Base-by-base conservation (phyloP, 179 eudicot species). In the Vitellaria paradoxa region DNA sequence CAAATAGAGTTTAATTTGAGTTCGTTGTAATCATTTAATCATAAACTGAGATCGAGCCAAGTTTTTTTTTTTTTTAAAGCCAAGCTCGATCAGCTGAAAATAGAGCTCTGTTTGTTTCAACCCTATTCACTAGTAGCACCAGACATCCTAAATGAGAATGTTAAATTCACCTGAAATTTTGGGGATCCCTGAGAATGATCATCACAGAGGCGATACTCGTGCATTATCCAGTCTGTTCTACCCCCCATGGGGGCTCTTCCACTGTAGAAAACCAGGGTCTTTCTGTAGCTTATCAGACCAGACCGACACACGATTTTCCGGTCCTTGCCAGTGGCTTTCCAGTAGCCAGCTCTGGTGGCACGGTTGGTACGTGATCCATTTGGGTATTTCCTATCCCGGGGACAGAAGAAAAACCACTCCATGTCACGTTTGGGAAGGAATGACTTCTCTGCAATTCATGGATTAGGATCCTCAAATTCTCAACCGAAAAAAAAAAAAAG, bases 261-360 rank as follows among this genome's bases (percentile, higher is more conserved):
- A 55, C 89, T 78, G 73, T 93, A 89, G 85, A 93, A 93, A 52
- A 93, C 98, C 73, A 93, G 90, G 75, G 98, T 93, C 83, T 93
- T 93, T 20, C 98, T 85, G 72, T 80, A 90, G 10, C 97, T 96
- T 15, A 80, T 83, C 64, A 77, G 84, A 79, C 85, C 77, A 74
- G 91, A 81, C 40, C 84, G 89, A 65, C 94, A 90, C 0, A 81
- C 84, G 24, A 93, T 88, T 67, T 89, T 93, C 73, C 93, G 77
- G 87, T 93, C 98, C 81, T 93, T 93, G 2, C 98, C 98, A 23
- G 98, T 93, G 78, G 98, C 98, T 86, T 93, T 93, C 98, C 98
- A 93, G 83, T 93, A 93, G 61, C 98, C 98, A 47, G 98, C 91
- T 77, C 81, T 84, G 56, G 98, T 93, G 62, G 98, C 98, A 84